Percentiles rank a stretch among this genome's conserved stretches.
Conservation (phyloP, 2,329 filamentous ascomycete genomes). For the Pseudopyricularia javanii region DNA sequence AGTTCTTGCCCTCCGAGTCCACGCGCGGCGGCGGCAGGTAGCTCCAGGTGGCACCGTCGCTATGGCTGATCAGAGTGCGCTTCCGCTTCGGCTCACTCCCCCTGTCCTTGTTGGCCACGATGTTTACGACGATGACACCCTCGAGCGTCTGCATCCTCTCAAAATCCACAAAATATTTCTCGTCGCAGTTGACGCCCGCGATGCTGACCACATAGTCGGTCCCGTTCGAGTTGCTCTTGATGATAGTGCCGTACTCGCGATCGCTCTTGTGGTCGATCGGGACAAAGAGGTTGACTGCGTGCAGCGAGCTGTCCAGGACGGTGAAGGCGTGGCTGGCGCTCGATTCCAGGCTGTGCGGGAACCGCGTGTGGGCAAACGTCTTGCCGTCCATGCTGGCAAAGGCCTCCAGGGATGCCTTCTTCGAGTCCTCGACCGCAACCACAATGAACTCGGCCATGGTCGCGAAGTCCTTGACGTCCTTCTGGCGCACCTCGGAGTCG, state of each 20-base stretch:
- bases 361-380: conserved; percentile 70
- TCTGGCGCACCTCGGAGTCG: conserved; percentile 50
- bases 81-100: conserved; percentile 62
- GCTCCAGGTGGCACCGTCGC: conserved; percentile 83
- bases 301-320: conserved; percentile 85
- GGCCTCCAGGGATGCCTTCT: conserved; percentile 58
- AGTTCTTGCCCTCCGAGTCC: conserved; percentile 60
- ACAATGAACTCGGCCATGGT: conserved; percentile 97
- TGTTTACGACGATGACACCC: conserved; percentile 78
- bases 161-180: conserved; percentile 74
- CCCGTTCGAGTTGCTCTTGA: conserved; percentile 98
- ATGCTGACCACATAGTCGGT: conserved; percentile 87
- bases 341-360: conserved; percentile 75
- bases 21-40: conserved; percentile 60
- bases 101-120: conserved; percentile 63
- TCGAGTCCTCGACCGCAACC: conserved; percentile 61
- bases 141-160: conserved; percentile 91
- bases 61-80: conserved; percentile 88
- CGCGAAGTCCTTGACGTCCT: conserved; percentile 72
- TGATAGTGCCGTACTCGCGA: conserved; percentile 68
- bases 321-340: conserved; percentile 76
- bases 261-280: conserved; percentile 56
- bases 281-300: conserved; percentile 89
- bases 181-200: conserved; percentile 68
- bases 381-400: conserved; percentile 77